phyloP scores from a whole-genome alignment of 2,329 filamentous ascomycete genomes.

The Alternaria conjuncta region DNA sequence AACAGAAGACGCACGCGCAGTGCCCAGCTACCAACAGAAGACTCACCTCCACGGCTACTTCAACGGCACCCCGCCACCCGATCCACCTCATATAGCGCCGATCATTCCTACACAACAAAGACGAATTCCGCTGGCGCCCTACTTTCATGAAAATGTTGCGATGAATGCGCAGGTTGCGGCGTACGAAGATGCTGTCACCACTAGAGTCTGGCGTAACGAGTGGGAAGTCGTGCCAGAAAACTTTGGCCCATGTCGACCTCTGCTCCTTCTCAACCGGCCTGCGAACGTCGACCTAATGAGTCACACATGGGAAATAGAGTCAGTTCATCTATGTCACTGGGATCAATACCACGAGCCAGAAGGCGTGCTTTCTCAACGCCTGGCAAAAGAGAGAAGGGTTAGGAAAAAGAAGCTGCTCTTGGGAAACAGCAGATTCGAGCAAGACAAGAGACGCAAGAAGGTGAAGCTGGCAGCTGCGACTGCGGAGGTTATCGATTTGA shows the following conservation, averaged over 20 bases:
- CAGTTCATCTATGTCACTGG: slow-evolving; percentile 7
- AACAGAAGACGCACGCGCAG: background rate
- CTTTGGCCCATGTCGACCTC: background rate
- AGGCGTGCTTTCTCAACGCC: slow-evolving; percentile 5
- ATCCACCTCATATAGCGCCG: background rate
- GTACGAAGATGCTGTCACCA: background rate
- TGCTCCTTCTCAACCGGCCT: slow-evolving; percentile 6
- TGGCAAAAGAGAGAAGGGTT: background rate
- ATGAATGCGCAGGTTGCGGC: background rate
- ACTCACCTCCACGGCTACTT: background rate
- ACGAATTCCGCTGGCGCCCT: background rate
- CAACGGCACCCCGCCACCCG: background rate
- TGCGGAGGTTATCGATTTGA: slow-evolving; percentile 7
- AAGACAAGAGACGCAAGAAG: background rate
- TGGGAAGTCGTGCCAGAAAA: slow-evolving; percentile 5
- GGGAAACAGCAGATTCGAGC: background rate
- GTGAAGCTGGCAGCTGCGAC: slow-evolving; percentile 1
- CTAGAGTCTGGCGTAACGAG: slow-evolving; percentile 8
- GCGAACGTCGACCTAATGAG: slow-evolving; percentile 4
- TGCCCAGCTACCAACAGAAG: background rate
- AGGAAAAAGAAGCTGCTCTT: background rate
- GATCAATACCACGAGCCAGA: slow-evolving; percentile 7
- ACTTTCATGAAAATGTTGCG: too few relatives aligned
- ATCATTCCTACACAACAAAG: background rate
- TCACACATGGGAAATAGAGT: background rate